Evolutionary conservation across 768 basidiomycete genomes (phyloP).

Genomic region (Xerocomellus chrysenteron): DNA sequence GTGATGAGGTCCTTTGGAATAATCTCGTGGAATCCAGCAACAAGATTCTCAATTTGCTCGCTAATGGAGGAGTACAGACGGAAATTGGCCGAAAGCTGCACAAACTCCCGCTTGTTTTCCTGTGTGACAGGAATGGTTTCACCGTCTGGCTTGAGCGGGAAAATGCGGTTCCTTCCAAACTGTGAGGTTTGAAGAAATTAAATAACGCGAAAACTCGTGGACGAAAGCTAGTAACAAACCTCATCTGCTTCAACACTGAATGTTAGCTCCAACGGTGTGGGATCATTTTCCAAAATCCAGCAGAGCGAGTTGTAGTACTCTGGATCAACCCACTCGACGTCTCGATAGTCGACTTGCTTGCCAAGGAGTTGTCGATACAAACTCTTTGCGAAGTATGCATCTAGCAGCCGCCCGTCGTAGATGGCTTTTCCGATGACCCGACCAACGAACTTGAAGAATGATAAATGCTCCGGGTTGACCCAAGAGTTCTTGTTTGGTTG

Average conservation of each 20-base stretch:
- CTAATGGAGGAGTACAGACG: constrained; percentile 92
- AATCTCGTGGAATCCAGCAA: constrained; percentile 94
- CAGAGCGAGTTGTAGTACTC: constrained; percentile 97
- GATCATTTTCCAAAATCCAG: constrained; percentile 98
- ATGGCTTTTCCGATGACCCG: constrained; percentile 98
- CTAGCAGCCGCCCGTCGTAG: constrained; percentile 91
- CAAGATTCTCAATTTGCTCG: constrained; percentile 89
- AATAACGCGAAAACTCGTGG: neutral
- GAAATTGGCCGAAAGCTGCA: constrained; percentile 92
- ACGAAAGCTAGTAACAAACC: constrained; percentile 35
- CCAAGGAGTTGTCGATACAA: constrained; percentile 93
- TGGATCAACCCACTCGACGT: constrained; percentile 97
- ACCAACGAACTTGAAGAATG: constrained; percentile 99
- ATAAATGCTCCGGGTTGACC: constrained; percentile 94
- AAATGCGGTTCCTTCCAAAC: constrained; percentile 90
- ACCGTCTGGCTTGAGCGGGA: constrained; percentile 85
- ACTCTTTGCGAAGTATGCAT: constrained; percentile 97
- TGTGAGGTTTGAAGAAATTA: constrained; percentile 27
- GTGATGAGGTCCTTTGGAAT: constrained; percentile 94
- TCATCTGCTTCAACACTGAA: constrained; percentile 97
- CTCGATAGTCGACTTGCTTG: constrained; percentile 91
- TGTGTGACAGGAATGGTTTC: constrained; percentile 85
- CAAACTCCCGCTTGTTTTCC: constrained; percentile 96
- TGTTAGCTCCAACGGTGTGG: constrained; percentile 79
- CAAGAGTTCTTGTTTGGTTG: constrained; percentile 93